A percentile compares a stretch with the other conserved stretches of the same genome.
Evolutionary conservation across 1,284 basidiomycete species (phyloP).

Genomic region (Ustilago hordei): DNA sequence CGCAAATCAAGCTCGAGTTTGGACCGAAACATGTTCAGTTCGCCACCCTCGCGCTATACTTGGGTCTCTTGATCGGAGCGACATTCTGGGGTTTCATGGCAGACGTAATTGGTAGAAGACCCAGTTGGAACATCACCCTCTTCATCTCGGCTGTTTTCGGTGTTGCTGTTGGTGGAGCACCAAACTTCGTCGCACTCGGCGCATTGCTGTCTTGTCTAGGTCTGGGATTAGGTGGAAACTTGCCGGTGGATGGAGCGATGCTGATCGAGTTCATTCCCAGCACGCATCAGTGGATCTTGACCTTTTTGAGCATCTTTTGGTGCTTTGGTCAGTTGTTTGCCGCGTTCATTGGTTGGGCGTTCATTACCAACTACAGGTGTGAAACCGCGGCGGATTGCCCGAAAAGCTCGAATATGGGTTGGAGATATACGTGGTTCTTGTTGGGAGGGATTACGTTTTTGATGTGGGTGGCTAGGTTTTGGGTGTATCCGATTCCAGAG

Average conservation of each 20-base stretch:
- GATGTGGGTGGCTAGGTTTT: conserved; percentile 68
- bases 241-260: conserved; percentile 65
- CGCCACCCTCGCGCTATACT: conserved; percentile 73
- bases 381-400: conserved; percentile 70
- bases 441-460: conserved; percentile 58
- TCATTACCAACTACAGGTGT: conserved; percentile 73
- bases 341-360: conserved; percentile 66
- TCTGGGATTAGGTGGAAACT: conserved; percentile 75
- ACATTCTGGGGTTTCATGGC: conserved; percentile 73
- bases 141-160: conserved; percentile 76
- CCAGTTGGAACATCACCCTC: conserved; percentile 76
- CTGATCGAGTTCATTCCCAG: conserved; percentile 64
- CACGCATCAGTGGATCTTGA: conserved; percentile 74
- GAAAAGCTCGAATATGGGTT: conserved; percentile 74
- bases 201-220: conserved; percentile 74
- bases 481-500: conserved; percentile 73
- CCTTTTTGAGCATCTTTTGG: conserved; percentile 78
- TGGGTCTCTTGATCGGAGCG: conserved; percentile 76
- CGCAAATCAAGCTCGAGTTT: conserved; percentile 62
- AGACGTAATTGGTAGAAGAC: conserved; percentile 72
- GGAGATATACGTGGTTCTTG: conserved; percentile 76
- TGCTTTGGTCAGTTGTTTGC: conserved; percentile 74
- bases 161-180: conserved; percentile 74
- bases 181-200: conserved; percentile 74
- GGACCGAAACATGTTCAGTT: conserved; percentile 54